Base-by-base conservation (phyloP, 176 grass and related monocot genomes). In the Oryza australiensis region DNA sequence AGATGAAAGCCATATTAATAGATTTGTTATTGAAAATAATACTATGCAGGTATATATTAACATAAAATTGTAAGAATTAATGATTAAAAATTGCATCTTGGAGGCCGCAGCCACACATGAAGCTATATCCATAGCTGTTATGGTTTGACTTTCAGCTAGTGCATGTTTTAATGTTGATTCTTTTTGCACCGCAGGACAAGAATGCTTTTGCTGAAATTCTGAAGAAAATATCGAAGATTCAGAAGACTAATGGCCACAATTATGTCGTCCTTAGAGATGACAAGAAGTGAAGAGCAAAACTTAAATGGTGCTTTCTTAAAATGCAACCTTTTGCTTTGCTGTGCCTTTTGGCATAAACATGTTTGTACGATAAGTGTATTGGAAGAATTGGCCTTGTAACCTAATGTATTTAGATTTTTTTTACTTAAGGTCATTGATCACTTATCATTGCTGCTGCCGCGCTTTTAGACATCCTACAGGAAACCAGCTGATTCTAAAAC, bases 201-300 rank as follows among this genome's bases (percentile, higher is more conserved):
- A 77, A 67, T 18, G 89, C 84, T 34, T 94, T 94, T 59, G 92
- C 89, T 29, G 92, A 94, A 46, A 91, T 94, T 77, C 74, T 94
- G 68, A 86, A 86, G 81, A 91, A 86, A 66, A 94, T 94, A 37
- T 94, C 92, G 0, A 94, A 91, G 78, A 94, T 94, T 82, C 92
- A 94, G 81, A 94, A 94, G 85, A 89, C 78, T 3, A 94, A 94
- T 59, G 92, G 92, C 30, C 92, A 91, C 38, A 94, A 84, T 38
- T 94, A 91, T 20, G 83, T 94, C 18, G 88, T 94, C 59, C 86
- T 94, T 16, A 83, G 88, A 84, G 88, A 89, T 27, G 87, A 89
- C 74, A 89, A 94, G 51, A 90, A 90, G 76, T 93, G 51, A 90
- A 80, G 27, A 67, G 46, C 59, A 42, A 14, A 76, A 75, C 79